Conservation (phyloP, 2,329 filamentous ascomycete genomes). For the Monilinia laxa region DNA sequence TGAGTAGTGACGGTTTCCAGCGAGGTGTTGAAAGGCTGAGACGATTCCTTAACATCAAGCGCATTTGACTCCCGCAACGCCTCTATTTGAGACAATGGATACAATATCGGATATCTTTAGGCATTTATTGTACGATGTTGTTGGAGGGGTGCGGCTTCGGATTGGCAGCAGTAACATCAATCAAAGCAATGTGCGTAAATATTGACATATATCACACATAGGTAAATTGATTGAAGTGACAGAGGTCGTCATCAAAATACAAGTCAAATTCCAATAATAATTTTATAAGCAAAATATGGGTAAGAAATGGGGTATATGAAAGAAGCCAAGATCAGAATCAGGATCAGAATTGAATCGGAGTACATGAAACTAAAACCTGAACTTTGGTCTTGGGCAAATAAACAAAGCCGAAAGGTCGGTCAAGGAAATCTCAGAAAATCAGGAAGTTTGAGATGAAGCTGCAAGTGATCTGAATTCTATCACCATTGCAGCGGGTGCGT, state of each 20-base stretch:
- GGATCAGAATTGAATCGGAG: background rate
- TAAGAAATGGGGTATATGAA: conserved; percentile 1
- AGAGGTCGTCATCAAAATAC: background rate
- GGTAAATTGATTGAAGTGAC: background rate
- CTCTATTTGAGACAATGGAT: conserved; percentile 16
- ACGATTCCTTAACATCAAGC: background rate
- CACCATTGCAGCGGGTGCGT: conserved; percentile 18
- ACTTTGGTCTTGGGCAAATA: background rate
- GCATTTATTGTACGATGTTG: conserved; percentile 19
- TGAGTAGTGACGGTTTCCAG: background rate
- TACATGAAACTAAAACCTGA: conserved; percentile 4
- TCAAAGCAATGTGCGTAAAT: conserved; percentile 3
- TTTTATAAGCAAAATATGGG: background rate
- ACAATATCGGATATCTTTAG: background rate
- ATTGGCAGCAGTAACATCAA: conserved; percentile 17
- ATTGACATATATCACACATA: conserved; percentile 11
- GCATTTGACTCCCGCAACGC: conserved; percentile 6
- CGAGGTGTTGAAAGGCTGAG: background rate
- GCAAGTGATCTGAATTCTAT: conserved; percentile 20
- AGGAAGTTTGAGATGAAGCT: conserved; percentile 3
- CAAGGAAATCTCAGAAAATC: background rate
- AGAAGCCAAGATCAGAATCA: background rate
- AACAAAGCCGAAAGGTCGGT: conserved; percentile 9
- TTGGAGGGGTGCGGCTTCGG: conserved; percentile 20
- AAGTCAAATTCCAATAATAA: background rate